Base-by-base conservation (phyloP, 139 green algal species). In the Asterochloris erici region DNA sequence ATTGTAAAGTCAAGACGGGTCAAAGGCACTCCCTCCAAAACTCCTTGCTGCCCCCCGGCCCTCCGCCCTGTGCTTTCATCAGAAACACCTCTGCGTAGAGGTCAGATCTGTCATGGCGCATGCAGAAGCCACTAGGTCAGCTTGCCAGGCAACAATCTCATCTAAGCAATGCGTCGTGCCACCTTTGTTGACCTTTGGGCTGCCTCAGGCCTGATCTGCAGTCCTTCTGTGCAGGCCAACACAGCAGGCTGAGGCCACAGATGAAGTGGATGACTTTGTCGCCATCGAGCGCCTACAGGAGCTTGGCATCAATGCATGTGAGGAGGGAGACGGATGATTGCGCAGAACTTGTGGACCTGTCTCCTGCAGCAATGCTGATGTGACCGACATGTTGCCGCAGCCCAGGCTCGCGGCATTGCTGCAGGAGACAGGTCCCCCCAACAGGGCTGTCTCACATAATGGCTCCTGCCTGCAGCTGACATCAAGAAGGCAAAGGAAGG, bases 401-500 rank as follows among this genome's bases (percentile, higher is more conserved):
- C 28, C 13, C 61, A 16, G 4, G 28, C 23, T 15, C 26, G 70
- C 70, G 17, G 17, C 21, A 14, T 75, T 75, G 19, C 15, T 47
- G 12, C 15, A 75, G 21, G 12, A 19, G 17, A 28, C 70, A 47
- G 12, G 15, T 75, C 15, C 19, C 16, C 14, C 12, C 70, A 28
- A 54, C 14, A 54, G n/a, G n/a, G 70, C 4, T 19, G 26, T 28
- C 24, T 81, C 26, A n/a, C 13, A 38, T 82, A 24, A 63, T 63
- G 19, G 17, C 29, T 68, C 12, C 28, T 74, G 74, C 68, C 1
- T 66, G 63, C 88, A 92, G 90, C 86, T 10, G 93, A 97, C 87
- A 91, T 98, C 62, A 98, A 98, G 85, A 98, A 98, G 85, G 90
- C 91, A 68, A 96, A 94, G 86, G 95, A 98, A 73, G 93, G 86